Conservation (phyloP, 2,329 filamentous ascomycete species). For the Diplodia seriata region DNA sequence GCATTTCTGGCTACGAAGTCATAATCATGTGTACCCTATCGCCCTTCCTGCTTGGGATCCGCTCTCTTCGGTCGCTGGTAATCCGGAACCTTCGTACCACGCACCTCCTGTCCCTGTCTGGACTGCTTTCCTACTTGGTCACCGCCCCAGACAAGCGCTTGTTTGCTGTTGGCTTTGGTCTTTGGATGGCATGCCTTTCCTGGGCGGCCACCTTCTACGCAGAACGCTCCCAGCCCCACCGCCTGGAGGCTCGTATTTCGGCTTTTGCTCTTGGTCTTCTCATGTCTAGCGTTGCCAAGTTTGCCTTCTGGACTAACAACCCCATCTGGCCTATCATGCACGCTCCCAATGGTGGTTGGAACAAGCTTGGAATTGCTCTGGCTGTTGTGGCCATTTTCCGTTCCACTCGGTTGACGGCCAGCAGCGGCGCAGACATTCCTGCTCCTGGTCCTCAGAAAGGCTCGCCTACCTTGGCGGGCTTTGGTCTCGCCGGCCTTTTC, state of each 20-base stretch:
- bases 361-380: constrained; percentile 78
- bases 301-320: constrained; percentile 93
- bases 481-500: constrained; percentile 82
- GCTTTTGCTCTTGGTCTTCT: constrained; percentile 84
- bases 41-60: constrained; percentile 77
- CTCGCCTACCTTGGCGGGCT: constrained; percentile 72
- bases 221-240: constrained; percentile 74
- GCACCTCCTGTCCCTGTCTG: constrained; percentile 79
- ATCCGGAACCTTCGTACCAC: constrained; percentile 72
- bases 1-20: constrained; percentile 93
- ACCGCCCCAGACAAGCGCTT: constrained; percentile 76
- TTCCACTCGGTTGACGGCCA: constrained; percentile 71
- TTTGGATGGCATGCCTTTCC: constrained; percentile 79
- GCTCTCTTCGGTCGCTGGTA: constrained; percentile 70
- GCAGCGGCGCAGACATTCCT: constrained; percentile 54
- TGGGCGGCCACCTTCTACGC: constrained; percentile 85
- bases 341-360: constrained; percentile 87
- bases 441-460: constrained; percentile 66
- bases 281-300: constrained; percentile 87
- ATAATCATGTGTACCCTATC: constrained; percentile 85
- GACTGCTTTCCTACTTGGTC: constrained; percentile 80
- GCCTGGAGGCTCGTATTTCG: constrained; percentile 81
- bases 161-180: constrained; percentile 79
- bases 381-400: constrained; percentile 77
- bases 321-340: constrained; percentile 97